These are phyloP conservation scores for Phytophthora pseudosyringae DNA, from an alignment of 352 stramenopile species.

Conservation along the genomic window DNA sequence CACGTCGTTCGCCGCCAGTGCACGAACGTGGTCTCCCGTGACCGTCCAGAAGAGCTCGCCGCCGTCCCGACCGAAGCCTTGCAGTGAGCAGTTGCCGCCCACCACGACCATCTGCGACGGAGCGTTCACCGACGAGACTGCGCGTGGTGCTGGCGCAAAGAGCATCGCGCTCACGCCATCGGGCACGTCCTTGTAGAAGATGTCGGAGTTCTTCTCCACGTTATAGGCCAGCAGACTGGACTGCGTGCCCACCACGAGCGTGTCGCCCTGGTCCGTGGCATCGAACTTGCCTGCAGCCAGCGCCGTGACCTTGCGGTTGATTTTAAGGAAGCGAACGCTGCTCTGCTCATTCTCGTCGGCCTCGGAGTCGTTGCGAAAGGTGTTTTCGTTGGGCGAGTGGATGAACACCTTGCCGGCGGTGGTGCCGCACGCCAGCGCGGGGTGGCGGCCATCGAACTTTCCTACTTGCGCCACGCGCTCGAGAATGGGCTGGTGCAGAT, in stretches of 20 bases:
- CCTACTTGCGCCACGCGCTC: conserved; percentile 76
- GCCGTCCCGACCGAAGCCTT: conserved; percentile 85
- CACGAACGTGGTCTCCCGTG: conserved; percentile 91
- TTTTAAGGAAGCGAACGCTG: conserved; percentile 90
- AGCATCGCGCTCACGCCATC: conserved; percentile 88
- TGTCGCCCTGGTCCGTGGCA: conserved; percentile 64
- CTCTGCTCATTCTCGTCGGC: conserved; percentile 40
- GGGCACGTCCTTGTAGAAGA: conserved; percentile 92
- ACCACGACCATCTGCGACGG: conserved; percentile 85
- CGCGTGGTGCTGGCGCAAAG: conserved; percentile 58
- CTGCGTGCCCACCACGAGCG: conserved; percentile 89
- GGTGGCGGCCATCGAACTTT: conserved; percentile 84
- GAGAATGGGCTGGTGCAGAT: conserved; percentile 82
- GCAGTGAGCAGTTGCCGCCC: conserved; percentile 93
- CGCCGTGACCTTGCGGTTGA: conserved; percentile 90
- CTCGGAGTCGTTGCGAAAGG: conserved; percentile 51
- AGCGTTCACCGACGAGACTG: conserved; percentile 25
- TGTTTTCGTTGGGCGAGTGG: conserved; percentile 87
- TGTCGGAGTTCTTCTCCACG: conserved; percentile 94
- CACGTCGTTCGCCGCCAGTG: conserved; percentile 78
- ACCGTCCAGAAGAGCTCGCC: conserved; percentile 92
- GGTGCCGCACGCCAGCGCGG: conserved; percentile 82
- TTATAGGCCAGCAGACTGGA: conserved; percentile 93
- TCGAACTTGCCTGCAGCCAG: conserved; percentile 79
- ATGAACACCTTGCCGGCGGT: conserved; percentile 92